Conservation (phyloP, 1,139 yeast genomes). For the Spencermartinsiella ligniputridi region DNA sequence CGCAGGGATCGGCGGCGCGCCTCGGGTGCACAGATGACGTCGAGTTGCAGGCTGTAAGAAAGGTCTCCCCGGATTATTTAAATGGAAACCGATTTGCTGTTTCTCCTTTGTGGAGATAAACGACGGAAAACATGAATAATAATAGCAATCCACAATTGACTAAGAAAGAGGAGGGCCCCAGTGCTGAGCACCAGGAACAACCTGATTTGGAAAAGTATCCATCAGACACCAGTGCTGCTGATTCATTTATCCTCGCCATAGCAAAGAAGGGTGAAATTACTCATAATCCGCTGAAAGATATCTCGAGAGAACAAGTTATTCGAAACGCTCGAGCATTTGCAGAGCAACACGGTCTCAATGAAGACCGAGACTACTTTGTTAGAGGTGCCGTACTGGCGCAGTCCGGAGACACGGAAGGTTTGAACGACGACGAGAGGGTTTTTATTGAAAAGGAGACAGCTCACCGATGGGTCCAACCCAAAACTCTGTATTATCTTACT, state of each 20-base stretch:
- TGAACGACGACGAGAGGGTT: slow-evolving; percentile 58
- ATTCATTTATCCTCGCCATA: slow-evolving; percentile 12
- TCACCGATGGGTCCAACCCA: slow-evolving; percentile 66
- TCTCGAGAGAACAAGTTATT: slow-evolving; percentile 29
- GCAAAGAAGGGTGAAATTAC: slow-evolving; percentile 24
- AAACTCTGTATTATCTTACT: slow-evolving; percentile 55
- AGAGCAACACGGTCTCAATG: slow-evolving; percentile 49
- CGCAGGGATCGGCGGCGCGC: no score
- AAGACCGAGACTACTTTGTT: slow-evolving; percentile 57
- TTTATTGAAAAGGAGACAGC: slow-evolving; percentile 49
- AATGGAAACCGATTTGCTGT: no score
- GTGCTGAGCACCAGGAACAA: slow-evolving; percentile 10
- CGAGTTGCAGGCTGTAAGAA: no score
- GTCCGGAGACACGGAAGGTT: slow-evolving; percentile 53
- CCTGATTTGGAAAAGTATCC: slow-evolving; percentile 8
- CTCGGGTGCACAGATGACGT: no score
- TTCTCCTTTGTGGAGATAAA: no score
- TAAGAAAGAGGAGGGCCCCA: no score
- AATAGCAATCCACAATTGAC: no score
- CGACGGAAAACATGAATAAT: no score
- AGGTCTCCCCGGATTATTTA: no score
- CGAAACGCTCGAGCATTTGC: slow-evolving; percentile 72
- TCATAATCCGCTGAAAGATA: slow-evolving; percentile 24
- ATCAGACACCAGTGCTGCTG: neutral
- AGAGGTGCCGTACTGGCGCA: slow-evolving; percentile 76